Evolutionary conservation across 1,284 basidiomycete species (phyloP).

Genomic region (Gomphus bonarii): DNA sequence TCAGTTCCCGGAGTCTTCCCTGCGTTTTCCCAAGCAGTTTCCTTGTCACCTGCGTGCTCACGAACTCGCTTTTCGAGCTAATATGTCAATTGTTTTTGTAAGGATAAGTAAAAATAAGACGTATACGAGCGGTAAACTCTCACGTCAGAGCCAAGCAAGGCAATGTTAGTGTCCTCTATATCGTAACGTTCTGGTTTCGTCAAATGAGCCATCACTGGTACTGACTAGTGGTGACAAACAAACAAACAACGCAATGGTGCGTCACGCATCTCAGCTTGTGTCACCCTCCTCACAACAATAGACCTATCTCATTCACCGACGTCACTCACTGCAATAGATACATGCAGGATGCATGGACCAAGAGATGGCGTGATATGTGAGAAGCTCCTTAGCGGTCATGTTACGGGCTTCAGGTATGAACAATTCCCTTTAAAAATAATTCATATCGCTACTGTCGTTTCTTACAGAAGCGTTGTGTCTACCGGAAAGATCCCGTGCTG

Average conservation of each 20-base stretch:
- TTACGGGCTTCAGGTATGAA: no score
- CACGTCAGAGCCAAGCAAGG: conserved; percentile 51
- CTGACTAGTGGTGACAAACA: not conserved
- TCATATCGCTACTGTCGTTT: no score
- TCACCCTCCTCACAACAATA: not conserved
- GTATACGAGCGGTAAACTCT: conserved; percentile 16
- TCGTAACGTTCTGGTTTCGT: conserved; percentile 39
- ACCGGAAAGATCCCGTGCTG: no score
- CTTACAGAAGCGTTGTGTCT: no score
- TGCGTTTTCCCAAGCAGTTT: conserved; percentile 42
- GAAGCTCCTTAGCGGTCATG: no score
- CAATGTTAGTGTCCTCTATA: conserved; percentile 53
- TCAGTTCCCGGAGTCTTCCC: conserved; percentile 33
- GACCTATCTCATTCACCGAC: no score
- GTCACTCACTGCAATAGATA: no score
- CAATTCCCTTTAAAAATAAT: no score
- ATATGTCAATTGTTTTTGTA: not conserved
- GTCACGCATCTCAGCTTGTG: not conserved
- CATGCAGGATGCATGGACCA: no score
- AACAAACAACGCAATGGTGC: not conserved
- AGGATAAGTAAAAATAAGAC: not conserved
- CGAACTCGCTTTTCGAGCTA: conserved; percentile 49
- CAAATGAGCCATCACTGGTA: conserved; percentile 29
- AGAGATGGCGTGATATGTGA: no score
- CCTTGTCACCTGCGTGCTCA: conserved; percentile 40